Base-by-base conservation (phyloP, 2,329 filamentous ascomycete genomes). In the Penicillium freii region DNA sequence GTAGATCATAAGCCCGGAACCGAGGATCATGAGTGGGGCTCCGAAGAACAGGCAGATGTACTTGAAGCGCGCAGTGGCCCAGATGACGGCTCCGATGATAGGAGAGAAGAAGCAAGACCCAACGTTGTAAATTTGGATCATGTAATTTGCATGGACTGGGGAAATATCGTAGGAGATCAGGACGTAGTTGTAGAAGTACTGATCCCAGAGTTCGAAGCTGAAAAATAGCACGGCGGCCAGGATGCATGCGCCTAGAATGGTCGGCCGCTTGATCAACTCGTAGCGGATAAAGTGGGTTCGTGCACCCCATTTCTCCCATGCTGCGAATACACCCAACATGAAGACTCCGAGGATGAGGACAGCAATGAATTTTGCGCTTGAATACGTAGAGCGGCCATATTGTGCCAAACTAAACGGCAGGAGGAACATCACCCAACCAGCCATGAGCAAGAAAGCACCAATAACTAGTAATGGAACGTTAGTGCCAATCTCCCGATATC, bases 351-450 rank as follows among this genome's bases (percentile, higher is more conserved):
- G 62, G 2, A 86, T 76, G 8, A 79, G 60, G 70, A 85, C 78
- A 31, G 70, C 74, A 56, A 84, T 80, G 59, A 84, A 80, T 15
- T 77, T 66, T 9, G 79, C 73, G 17, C 76, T 77, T 3, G 71
- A 60, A 73, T 80, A 83, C n/a, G 71, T 64, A 6, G 75, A 63
- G 9, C 69, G 65, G 19, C 77, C 72, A 27, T 69, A 69, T n/a
- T 66, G 63, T 48, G 76, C 71, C 21, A 90, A 77, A 49, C 77
- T 84, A 73, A 91, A 87, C 0, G 87, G 84, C 17, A 91, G 78
- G 4, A 90, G 79, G 69, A 90, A 83, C 3, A 89, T 74, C 2
- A 84, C 78, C 67, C 87, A 84, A 0, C 84, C 87, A 1, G 75
- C 78, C 51, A 82, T 81, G 44, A 89, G 76, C 1, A 89, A 73